Evolutionary conservation across 2,329 filamentous ascomycete species (phyloP).

Genomic region (Dactylellina cionopaga): DNA sequence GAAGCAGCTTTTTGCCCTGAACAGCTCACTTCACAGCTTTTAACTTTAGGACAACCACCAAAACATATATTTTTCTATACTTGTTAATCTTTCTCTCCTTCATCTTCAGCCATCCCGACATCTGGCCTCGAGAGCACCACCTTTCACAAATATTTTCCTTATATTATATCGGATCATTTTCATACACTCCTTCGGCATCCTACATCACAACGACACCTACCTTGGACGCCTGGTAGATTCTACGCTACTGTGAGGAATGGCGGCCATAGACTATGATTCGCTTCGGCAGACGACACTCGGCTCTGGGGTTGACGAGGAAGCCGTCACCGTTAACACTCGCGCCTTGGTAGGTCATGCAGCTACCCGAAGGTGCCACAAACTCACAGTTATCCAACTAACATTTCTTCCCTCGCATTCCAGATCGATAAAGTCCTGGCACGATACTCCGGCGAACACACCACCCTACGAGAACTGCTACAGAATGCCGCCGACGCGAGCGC

Average conservation of each 20-base stretch:
- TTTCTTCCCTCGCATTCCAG: conserved; percentile 17
- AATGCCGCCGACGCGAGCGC: conserved; percentile 98
- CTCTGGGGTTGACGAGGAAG: conserved; percentile 90
- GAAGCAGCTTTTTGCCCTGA: background rate
- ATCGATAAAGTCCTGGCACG: conserved; percentile 97
- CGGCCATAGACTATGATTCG: conserved; percentile 75
- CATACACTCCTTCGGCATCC: conserved; percentile 1
- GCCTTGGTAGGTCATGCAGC: conserved; percentile 67
- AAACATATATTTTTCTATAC: conserved; percentile 1
- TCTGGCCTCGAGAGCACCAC: too few relatives aligned
- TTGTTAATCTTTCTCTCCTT: background rate
- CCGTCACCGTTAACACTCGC: conserved; percentile 95
- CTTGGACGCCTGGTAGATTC: background rate
- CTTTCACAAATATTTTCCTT: too few relatives aligned
- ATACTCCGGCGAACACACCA: conserved; percentile 95
- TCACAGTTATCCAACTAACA: conserved; percentile 2
- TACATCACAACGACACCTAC: background rate
- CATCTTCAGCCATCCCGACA: background rate
- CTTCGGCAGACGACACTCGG: conserved; percentile 87
- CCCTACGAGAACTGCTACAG: conserved; percentile 90
- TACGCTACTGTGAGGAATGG: conserved; percentile 12
- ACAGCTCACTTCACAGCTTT: conserved; percentile 11
- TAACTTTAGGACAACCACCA: too few relatives aligned
- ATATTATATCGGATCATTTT: too few relatives aligned
- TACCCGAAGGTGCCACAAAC: background rate